Base-by-base conservation (phyloP, 2,329 filamentous ascomycete species). In the Exophiala lecanii-corni region DNA sequence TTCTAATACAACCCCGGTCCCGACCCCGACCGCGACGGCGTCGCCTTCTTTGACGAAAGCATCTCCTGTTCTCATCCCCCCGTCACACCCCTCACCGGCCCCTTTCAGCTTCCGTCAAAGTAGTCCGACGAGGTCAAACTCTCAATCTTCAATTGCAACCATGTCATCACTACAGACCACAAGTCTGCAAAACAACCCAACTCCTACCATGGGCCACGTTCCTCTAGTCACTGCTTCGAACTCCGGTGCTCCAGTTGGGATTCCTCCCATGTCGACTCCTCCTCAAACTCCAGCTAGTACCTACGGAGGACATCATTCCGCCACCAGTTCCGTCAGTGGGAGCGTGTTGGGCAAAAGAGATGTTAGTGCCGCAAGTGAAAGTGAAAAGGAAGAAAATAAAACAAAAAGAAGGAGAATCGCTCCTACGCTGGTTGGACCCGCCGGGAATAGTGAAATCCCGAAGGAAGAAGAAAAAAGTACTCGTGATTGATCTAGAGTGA, bases 121-220 rank as follows among this genome's bases (percentile, higher is more conserved):
- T 2, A 92, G 86, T 15, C 89, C 88, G 9, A 78, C 88, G 1
- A 75, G 89, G 48, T 91, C 87, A n/a, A 94, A 88, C 59, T 94
- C 88, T 4, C 77, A 84, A 1, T 89, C 86, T 0, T 94, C 87
- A 9, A 74, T 91, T 35, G 78, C 83, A 3, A 89, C 86, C 2
- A 67, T 67, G 47, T 65, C 66, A 4, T 72, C 72, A 4, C 46
- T 59, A 5, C 69, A 73, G 47, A 63, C 63, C n/a, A 57, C 60
- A 2, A 61, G 60, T 13, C 63, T 87, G 20, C 71, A 86, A 36
- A 89, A 82, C 59, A 89, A 89, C 41, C 86, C 88, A 1, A 81
- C 86, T 1, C 79, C 92, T 1, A 84, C 86, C 6, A 76, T 87
- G 21, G 84, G 87, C 10, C 86, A 75, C 41, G 75, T 95, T 12